Base-by-base conservation (phyloP, 345 rosid genomes). In the Rhodomyrtus tomentosa region DNA sequence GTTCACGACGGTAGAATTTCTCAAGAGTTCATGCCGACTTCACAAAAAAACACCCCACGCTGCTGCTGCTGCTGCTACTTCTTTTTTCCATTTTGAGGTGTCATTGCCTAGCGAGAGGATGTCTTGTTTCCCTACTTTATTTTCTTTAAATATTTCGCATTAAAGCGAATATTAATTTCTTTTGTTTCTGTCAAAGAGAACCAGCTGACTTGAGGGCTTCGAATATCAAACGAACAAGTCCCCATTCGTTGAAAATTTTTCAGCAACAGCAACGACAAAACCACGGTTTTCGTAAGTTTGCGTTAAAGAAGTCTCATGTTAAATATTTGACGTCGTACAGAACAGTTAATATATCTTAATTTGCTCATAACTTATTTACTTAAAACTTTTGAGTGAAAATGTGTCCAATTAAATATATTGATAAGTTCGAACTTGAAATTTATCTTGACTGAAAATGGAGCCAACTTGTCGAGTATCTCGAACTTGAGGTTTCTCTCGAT, bases 1-100 rank as follows among this genome's bases (percentile, higher is more conserved):
- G 3, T 7, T 62, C 76, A 32, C 0, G 1, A 59, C 20, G 3
- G 32, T 36, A 2, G 20, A 18, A 36, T 36, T 20, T 16, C n/a
- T 0, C 0, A 8, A 32, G 5, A 68, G 1, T 68, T 8, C 9
- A 0, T 4, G 13, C 10, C 0, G 24, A 36, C 79, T 7, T 62
- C 10, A 20, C 4, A n/a, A n/a, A 29, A 32, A 62, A 32, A 32
- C 14, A 27, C 36, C 6, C 6, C 0, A 62, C 9, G 24, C 1
- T 0, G 18, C 45, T 68, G 7, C 2, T 16, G n/a, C n/a, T n/a
- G n/a, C n/a, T 49, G 42, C 5, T 40, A n/a, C 50, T 48, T 48
- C 50, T 49, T 11, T 11, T 11, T 49, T 18, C 13, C 3, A 0
- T 8, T 8, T 68, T 2, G 5, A 32, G 3, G 24, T 8, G 6